Percentiles rank a stretch among this genome's conserved stretches.
Conservation (phyloP, 2,329 filamentous ascomycete genomes). For the Alternaria conjuncta region DNA sequence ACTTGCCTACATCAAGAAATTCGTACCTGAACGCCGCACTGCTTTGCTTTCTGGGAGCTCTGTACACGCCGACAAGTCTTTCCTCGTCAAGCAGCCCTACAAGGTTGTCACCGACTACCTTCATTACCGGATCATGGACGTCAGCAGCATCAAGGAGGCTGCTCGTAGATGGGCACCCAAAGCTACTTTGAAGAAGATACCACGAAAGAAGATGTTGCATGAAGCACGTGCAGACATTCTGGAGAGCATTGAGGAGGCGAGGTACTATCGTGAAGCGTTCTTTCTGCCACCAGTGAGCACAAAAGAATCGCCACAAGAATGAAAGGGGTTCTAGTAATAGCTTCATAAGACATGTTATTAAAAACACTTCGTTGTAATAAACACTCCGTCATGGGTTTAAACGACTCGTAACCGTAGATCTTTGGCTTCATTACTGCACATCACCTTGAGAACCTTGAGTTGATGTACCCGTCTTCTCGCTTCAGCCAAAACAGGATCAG, state of each 20-base stretch:
- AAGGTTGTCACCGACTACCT: constrained; percentile 74
- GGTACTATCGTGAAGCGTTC: constrained; percentile 76
- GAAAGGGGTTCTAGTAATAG: not conserved
- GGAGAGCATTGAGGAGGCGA: constrained; percentile 92
- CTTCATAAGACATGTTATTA: not conserved
- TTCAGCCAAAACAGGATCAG: not conserved
- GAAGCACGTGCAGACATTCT: constrained; percentile 88
- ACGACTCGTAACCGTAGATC: not conserved
- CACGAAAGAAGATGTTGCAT: constrained; percentile 77
- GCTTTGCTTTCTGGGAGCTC: constrained; percentile 90
- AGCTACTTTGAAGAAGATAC: constrained; percentile 66
- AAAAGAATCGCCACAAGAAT: not conserved
- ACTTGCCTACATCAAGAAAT: constrained; percentile 76
- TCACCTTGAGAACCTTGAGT: not conserved
- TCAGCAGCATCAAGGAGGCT: constrained; percentile 91
- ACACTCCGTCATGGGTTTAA: not conserved
- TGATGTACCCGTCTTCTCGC: not conserved
- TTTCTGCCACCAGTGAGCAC: constrained; percentile 54
- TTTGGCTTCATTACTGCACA: not conserved
- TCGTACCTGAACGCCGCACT: constrained; percentile 69
- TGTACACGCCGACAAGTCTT: constrained; percentile 86
- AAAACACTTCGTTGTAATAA: not conserved
- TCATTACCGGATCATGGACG: constrained; percentile 90
- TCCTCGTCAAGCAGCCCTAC: constrained; percentile 78
- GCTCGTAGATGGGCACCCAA: constrained; percentile 77